phyloP scores from a whole-genome alignment of 331 rosid species.

The Stylosanthes scabra region DNA sequence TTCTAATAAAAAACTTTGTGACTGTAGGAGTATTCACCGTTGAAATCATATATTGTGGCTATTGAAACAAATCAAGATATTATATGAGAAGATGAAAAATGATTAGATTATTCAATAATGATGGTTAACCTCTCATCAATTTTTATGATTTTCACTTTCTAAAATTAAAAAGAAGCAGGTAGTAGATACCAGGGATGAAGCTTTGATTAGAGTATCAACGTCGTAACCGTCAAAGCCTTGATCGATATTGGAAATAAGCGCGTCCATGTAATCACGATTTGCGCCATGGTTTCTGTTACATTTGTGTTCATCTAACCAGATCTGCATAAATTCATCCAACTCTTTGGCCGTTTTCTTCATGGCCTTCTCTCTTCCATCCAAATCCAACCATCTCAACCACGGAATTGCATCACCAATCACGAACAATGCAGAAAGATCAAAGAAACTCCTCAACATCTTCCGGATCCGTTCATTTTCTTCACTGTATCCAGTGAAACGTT shows the following conservation, averaged over 20 bases:
- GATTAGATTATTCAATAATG: too few species aligned
- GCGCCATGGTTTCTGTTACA: neutral
- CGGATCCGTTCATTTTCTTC: constrained; percentile 25
- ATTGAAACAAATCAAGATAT: too few species aligned
- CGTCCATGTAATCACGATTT: constrained; percentile 49
- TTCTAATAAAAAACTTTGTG: too few species aligned
- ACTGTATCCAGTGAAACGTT: constrained; percentile 16
- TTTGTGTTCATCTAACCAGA: constrained; percentile 53
- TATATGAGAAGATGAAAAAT: too few species aligned
- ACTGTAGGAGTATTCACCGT: too few species aligned
- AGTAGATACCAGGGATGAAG: constrained; percentile 31
- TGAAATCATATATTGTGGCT: too few species aligned
- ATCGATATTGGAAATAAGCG: constrained; percentile 39
- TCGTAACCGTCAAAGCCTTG: constrained; percentile 31
- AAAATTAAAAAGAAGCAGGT: neutral
- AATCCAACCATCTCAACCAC: constrained; percentile 61
- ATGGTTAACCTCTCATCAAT: too few species aligned
- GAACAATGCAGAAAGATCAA: constrained; percentile 32
- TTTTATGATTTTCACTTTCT: too few species aligned
- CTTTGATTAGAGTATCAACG: constrained; percentile 44
- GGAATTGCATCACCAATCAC: constrained; percentile 53
- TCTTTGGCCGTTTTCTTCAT: constrained; percentile 48
- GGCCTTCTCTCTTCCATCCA: constrained; percentile 57
- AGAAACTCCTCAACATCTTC: constrained; percentile 34
- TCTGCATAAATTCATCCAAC: constrained; percentile 27